Evolutionary conservation across 495 filamentous ascomycete species (phyloP), one percentile per base, ranked within the genome.

Genomic region (Aspergillus avenaceus): DNA sequence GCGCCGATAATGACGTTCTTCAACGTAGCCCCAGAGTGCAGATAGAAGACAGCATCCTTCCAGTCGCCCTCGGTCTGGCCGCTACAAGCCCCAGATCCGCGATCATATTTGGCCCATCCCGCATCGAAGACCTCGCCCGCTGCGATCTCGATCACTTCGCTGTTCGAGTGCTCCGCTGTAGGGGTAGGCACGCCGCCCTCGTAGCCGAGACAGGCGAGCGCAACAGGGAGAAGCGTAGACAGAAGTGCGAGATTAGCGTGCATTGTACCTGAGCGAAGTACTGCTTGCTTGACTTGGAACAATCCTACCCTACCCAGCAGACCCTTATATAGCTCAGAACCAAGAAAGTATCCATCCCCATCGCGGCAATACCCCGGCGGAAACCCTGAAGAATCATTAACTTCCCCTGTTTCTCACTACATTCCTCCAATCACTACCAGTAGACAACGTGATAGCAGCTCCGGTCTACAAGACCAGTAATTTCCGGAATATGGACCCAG

Each of bases 41-140:
- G 50, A 22, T 54, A 47, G 44, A 58, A 58, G 28, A 58, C 51
- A 5, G 55, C 55, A 27, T 54, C 55, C 14, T 43, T 38, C 26
- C 52, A 50, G 27, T 41, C 51, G 4, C 55, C 50, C 27, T 54
- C 51, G 12, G 19, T 41, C 19, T 43, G 37, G 19, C 36, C 43
- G 0, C 12, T 23, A 37, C 51, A 58, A n/a, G 51, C 55, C 4
- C 55, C 55, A 8, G 51, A 54, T n/a, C 55, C 55, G 22, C 51
- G 55, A 31, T 58, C 51, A 21, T 58, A 58, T 25, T 48, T 53
- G 34, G 55, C 55, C 55, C 55, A 58, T 5, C 55, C 55, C 22
- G 42, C 55, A 24, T 58, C 55, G 22, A 58, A 58, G 36, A 40
- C 29, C 37, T 58, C 12, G 0, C 55, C 55, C 0, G 50, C 55